A percentile compares a stretch with the other conserved stretches of the same genome.
Evolutionary conservation across 83 land plant species (phyloP).

Genomic region (Thuja plicata): DNA sequence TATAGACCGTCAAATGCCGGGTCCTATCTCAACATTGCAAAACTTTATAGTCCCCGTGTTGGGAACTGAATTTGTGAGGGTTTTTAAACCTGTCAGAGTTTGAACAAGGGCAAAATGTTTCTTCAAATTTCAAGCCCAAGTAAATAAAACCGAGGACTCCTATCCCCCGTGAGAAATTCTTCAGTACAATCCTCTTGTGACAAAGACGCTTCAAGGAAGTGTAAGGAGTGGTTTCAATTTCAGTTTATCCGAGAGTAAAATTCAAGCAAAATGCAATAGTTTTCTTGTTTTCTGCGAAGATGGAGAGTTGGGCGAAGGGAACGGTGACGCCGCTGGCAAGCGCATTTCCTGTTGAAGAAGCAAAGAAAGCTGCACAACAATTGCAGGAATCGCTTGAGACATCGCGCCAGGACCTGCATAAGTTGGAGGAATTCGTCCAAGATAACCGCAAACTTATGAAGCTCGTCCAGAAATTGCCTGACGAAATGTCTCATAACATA

Average conservation of each 20-base stretch:
- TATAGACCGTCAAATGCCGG: too few relatives aligned
- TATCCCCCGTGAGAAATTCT: not conserved
- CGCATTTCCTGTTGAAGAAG: slow-evolving; percentile 54
- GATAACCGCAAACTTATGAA: slow-evolving; percentile 61
- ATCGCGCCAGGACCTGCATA: slow-evolving; percentile 40
- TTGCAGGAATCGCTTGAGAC: slow-evolving; percentile 46
- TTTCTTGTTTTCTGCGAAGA: not conserved
- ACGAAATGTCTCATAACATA: slow-evolving; percentile 63
- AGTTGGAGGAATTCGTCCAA: slow-evolving; percentile 33
- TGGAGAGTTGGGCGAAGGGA: slow-evolving; percentile 36
- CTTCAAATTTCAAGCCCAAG: not conserved
- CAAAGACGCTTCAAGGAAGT: not conserved
- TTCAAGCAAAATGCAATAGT: too few relatives aligned
- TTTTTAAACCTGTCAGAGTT: too few relatives aligned
- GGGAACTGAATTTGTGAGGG: too few relatives aligned
- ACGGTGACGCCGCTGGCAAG: slow-evolving; percentile 63
- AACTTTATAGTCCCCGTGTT: too few relatives aligned
- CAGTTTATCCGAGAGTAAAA: not conserved
- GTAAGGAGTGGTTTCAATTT: not conserved
- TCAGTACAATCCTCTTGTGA: not conserved
- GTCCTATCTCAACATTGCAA: too few relatives aligned
- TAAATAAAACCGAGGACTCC: not conserved
- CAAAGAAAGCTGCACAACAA: slow-evolving; percentile 45
- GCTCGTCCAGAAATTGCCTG: slow-evolving; percentile 71
- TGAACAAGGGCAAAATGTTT: not conserved